Percentiles rank a stretch among this genome's conserved stretches.
phyloP scores from a whole-genome alignment of 768 basidiomycete species.

The Termitomyces sp. region DNA sequence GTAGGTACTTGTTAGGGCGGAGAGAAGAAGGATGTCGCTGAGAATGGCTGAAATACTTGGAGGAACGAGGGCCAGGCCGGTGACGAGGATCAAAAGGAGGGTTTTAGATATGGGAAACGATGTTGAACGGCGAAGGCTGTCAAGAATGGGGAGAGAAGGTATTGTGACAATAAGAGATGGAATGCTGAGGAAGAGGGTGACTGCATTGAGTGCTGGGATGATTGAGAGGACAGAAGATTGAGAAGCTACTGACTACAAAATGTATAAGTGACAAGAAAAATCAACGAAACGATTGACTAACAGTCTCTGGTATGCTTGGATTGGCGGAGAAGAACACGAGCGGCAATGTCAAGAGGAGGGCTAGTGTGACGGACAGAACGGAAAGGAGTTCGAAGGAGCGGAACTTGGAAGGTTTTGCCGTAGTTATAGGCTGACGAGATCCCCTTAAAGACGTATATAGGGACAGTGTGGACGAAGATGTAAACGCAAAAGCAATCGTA shows the following conservation, averaged over 20 bases:
- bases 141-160: slow-evolving; percentile 46
- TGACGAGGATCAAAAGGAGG: slow-evolving; percentile 33
- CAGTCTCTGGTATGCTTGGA: slow-evolving; percentile 32
- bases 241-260: slow-evolving; percentile 5
- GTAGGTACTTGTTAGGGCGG: slow-evolving; percentile 52
- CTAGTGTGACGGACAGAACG: slow-evolving; percentile 40
- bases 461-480: slow-evolving; percentile 58
- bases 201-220: slow-evolving; percentile 38
- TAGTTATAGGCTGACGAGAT: slow-evolving; percentile 28
- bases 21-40: slow-evolving; percentile 42
- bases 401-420: slow-evolving; percentile 38
- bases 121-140: slow-evolving; percentile 30
- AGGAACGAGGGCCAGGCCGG: slow-evolving; percentile 42
- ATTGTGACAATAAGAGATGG: slow-evolving; percentile 54
- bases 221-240: slow-evolving; percentile 21
- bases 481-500: slow-evolving; percentile 57
- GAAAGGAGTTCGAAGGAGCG: slow-evolving; percentile 59
- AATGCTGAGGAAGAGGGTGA: slow-evolving; percentile 51
- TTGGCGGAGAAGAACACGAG: slow-evolving; percentile 48
- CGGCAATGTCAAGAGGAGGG: slow-evolving; percentile 48
- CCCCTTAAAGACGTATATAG: slow-evolving; percentile 57
- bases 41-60: slow-evolving; percentile 29
- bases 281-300: slow-evolving; percentile 13
- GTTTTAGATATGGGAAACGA: slow-evolving; percentile 42
- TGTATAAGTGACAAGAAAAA: not conserved